Evolutionary conservation across 139 green algal species (phyloP), one percentile per base, ranked within the genome.

Genomic region (Closterium sp.): DNA sequence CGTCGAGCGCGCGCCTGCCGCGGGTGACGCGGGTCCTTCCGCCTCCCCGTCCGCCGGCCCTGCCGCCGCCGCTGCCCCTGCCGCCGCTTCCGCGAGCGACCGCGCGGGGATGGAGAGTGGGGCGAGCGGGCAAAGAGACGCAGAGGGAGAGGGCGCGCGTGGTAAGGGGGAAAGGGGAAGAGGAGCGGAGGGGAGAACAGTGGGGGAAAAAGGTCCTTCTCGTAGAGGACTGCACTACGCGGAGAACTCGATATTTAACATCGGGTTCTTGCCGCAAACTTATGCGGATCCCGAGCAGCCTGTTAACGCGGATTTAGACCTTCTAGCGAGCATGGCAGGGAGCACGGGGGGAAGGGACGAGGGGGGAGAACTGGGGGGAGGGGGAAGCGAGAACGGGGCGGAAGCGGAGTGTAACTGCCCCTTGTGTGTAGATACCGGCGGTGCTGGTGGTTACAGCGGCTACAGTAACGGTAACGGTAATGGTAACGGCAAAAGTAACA

Each of bases 291-390:
- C 89, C 21, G 30, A 85, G 33, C 30, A 83, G 19, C 16, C 90
- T 43, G 84, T 33, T 66, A 33, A 28, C 81, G 81, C 30, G 81
- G 81, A 69, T 69, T 28, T 69, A 69, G 43, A 69, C 81, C n/a
- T 86, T 32, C 81, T 32, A 1, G 30, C n/a, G n/a, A 86, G 81
- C 30, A 34, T 32, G 81, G n/a, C 81, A 23, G n/a, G 81, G 21
- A 10, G 81, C 81, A 4, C n/a, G 31, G n/a, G 81, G 81, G 81
- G 25, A 86, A 23, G 81, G n/a, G 30, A 33, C n/a, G 95, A 96
- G 34, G 6, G 25, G 30, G 36, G 38, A 34, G 43, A 69, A 69
- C 43, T 25, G 12, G 43, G 43, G 23, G 5, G 43, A 16, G 43
- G 12, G 3, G 43, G 43, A 69, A 69, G 43, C 43, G 8, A 16